These are phyloP conservation scores for Termitomyces sp. DNA, from an alignment of 768 basidiomycete genomes.

Conservation along the genomic window DNA sequence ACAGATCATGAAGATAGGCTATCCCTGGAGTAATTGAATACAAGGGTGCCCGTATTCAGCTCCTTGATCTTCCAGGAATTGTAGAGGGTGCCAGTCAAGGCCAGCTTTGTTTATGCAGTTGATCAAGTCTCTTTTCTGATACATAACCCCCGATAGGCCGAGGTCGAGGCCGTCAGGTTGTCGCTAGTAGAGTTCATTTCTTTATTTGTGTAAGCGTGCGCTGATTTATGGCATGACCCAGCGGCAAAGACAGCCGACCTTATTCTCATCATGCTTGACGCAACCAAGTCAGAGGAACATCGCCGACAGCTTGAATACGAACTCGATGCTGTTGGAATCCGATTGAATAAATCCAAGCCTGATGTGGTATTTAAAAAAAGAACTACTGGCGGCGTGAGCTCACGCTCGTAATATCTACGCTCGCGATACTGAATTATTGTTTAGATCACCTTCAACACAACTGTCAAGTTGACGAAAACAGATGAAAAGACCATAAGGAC, in stretches of 20 bases:
- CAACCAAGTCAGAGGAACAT: constrained; percentile 92
- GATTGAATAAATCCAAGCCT: constrained; percentile 84
- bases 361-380: constrained; percentile 95
- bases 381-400: constrained; percentile 82
- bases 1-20: constrained; percentile 42
- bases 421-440: constrained; percentile 4
- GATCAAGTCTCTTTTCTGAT: not conserved
- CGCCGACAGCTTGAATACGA: constrained; percentile 84
- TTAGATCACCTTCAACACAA: constrained; percentile 86
- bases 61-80: constrained; percentile 94
- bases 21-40: constrained; percentile 98
- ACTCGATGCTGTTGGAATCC: constrained; percentile 93
- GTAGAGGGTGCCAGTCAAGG: constrained; percentile 90
- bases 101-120: constrained; percentile 1
- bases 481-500: constrained; percentile 94
- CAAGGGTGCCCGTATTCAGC: constrained; percentile 86
- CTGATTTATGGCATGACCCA: constrained; percentile 15
- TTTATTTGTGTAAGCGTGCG: not conserved
- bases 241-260: constrained; percentile 90
- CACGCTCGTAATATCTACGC: not conserved
- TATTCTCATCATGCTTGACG: constrained; percentile 89
- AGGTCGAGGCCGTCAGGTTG: constrained; percentile 93
- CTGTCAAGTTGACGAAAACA: constrained; percentile 90
- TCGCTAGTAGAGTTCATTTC: constrained; percentile 57
- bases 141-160: constrained; percentile 42